Percentiles rank a stretch among this genome's conserved stretches.
Evolutionary conservation across 1,284 basidiomycete species (phyloP).

Genomic region (Pascua sp.): DNA sequence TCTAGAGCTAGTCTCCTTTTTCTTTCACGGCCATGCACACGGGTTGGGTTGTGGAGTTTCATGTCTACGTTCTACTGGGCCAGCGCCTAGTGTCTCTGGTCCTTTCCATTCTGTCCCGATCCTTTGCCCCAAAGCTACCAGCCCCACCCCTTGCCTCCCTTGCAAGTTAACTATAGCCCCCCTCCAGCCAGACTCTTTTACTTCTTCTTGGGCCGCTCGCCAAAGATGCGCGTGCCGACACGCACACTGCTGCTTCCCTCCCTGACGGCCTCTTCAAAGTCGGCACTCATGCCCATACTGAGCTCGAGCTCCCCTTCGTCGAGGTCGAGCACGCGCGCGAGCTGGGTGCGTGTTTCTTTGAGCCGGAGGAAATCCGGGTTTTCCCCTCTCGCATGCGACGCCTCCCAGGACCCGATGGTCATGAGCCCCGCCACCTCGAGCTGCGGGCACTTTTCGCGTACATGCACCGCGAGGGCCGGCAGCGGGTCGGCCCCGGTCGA

Average conservation of each 20-base stretch:
- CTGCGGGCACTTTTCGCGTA: slow-evolving; percentile 68
- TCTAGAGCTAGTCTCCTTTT: too few relatives aligned
- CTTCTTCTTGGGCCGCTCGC: slow-evolving; percentile 60
- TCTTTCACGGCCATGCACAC: too few relatives aligned
- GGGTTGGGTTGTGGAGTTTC: background rate
- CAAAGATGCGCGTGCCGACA: slow-evolving; percentile 91
- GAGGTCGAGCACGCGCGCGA: slow-evolving; percentile 55
- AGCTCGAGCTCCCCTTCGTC: slow-evolving; percentile 61
- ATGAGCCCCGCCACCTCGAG: slow-evolving; percentile 81
- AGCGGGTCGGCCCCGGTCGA: slow-evolving; percentile 53
- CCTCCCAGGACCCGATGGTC: slow-evolving; percentile 86
- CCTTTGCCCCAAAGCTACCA: too few relatives aligned
- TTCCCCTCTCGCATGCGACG: slow-evolving; percentile 62
- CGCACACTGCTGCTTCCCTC: slow-evolving; percentile 83
- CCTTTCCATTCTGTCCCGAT: background rate
- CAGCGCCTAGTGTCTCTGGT: background rate
- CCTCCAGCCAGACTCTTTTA: too few relatives aligned
- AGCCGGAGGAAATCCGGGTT: slow-evolving; percentile 82
- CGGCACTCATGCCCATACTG: slow-evolving; percentile 98
- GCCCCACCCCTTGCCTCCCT: too few relatives aligned
- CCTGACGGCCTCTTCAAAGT: slow-evolving; percentile 81
- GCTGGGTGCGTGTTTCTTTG: slow-evolving; percentile 59
- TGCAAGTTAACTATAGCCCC: too few relatives aligned
- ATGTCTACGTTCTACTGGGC: background rate
- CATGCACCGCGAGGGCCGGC: slow-evolving; percentile 64